phyloP scores from a whole-genome alignment of 345 rosid species.

The Physaria fendleri region DNA sequence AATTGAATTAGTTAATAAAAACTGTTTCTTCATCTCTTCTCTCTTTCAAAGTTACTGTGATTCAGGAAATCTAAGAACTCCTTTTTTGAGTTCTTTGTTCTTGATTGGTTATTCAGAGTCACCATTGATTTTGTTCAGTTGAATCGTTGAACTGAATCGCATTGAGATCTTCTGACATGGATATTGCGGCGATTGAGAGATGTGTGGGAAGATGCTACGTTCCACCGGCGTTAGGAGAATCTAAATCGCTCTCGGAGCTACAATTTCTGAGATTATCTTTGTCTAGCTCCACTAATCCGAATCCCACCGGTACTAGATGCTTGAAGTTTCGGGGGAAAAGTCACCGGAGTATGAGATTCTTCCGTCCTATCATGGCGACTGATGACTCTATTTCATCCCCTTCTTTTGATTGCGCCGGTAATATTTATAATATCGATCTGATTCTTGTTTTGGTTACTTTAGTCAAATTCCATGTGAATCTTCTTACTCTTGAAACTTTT shows the following conservation, averaged over 20 bases:
- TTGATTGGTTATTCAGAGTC: not conserved
- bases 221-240: conserved; percentile 9
- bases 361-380: conserved; percentile 38
- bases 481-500: not conserved
- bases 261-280: conserved; percentile 14
- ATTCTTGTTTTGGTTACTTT: not conserved
- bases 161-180: conserved; percentile 21
- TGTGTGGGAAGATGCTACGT: conserved; percentile 8
- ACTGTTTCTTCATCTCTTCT: too few species aligned
- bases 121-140: conserved; percentile 9
- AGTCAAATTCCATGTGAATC: not conserved
- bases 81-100: too few species aligned
- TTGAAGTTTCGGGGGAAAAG: conserved; percentile 1
- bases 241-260: conserved; percentile 1
- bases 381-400: conserved; percentile 35
- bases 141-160: conserved; percentile 19
- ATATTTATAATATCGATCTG: not conserved
- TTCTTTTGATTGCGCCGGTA: conserved; percentile 22
- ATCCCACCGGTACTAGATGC: not conserved
- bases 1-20: too few species aligned
- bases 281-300: not conserved
- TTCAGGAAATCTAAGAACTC: too few species aligned
- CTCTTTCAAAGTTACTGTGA: too few species aligned
- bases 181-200: conserved; percentile 19
- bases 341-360: conserved; percentile 24